Conservation (phyloP, 1,139 yeast genomes). For the Taiozyma onychis region DNA sequence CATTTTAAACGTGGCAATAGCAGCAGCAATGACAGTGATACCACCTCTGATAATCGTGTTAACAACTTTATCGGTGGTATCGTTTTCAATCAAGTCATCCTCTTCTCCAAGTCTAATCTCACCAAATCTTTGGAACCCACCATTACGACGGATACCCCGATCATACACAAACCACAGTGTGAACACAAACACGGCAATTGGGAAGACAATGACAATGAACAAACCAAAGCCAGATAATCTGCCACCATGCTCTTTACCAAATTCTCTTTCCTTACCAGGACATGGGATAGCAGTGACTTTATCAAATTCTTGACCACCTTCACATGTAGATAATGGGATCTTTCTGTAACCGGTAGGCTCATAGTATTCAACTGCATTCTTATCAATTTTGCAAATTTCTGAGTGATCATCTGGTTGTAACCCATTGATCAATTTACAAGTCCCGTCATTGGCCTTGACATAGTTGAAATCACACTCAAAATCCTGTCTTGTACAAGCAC, state of each 20-base stretch:
- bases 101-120: slow-evolving; percentile 83
- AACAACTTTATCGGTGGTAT: slow-evolving; percentile 55
- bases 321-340: slow-evolving; percentile 69
- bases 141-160: slow-evolving; percentile 72
- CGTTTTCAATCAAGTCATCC: slow-evolving; percentile 62
- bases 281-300: slow-evolving; percentile 65
- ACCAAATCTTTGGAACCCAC: slow-evolving; percentile 77
- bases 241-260: slow-evolving; percentile 52
- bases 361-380: slow-evolving; percentile 58
- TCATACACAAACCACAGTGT: slow-evolving; percentile 75
- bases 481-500: slow-evolving; percentile 83
- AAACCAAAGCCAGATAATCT: slow-evolving; percentile 47
- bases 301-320: slow-evolving; percentile 67
- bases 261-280: slow-evolving; percentile 80
- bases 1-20: slow-evolving; percentile 39
- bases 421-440: slow-evolving; percentile 79
- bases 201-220: slow-evolving; percentile 48
- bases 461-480: slow-evolving; percentile 93
- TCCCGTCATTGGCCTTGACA: slow-evolving; percentile 66
- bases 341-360: slow-evolving; percentile 79
- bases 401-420: slow-evolving; percentile 59
- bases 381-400: slow-evolving; percentile 53
- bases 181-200: slow-evolving; percentile 49
- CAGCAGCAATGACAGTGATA: slow-evolving; percentile 40
- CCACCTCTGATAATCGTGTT: slow-evolving; percentile 59